Evolutionary conservation across 164 flowering plant genomes (phyloP).

Genomic region (Malania oleifera): DNA sequence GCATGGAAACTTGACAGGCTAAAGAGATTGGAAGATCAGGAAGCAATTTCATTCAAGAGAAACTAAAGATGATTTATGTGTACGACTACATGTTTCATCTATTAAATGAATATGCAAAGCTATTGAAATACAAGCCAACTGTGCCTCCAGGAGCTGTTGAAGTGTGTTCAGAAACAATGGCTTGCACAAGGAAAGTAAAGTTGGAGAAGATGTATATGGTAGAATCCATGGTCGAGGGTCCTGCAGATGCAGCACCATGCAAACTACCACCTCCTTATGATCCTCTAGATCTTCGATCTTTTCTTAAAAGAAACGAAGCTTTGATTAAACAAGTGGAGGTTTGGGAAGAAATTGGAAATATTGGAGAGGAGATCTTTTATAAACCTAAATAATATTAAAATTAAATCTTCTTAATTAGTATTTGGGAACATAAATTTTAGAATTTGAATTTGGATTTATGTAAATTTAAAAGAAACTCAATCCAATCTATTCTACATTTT

Average conservation of each 20-base stretch:
- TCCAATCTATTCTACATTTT: no score
- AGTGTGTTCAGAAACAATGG: slow-evolving; percentile 25
- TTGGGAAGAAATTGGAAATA: slow-evolving; percentile 15
- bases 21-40: slow-evolving; percentile 27
- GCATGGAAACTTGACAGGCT: slow-evolving; percentile 24
- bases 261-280: slow-evolving; percentile 17
- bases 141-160: slow-evolving; percentile 24
- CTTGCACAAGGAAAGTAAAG: slow-evolving; percentile 16
- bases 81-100: slow-evolving; percentile 38
- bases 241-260: slow-evolving; percentile 19
- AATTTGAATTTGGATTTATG: no score
- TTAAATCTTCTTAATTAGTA: no score
- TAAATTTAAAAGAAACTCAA: no score
- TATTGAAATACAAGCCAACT: slow-evolving; percentile 27
- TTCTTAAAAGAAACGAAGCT: slow-evolving; percentile 15
- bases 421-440: no score
- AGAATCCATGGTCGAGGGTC: slow-evolving; percentile 18
- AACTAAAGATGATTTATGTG: slow-evolving; percentile 24
- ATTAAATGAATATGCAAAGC: slow-evolving; percentile 27
- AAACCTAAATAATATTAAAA: no score
- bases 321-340: slow-evolving; percentile 17
- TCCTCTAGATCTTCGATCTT: slow-evolving; percentile 8
- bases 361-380: no score
- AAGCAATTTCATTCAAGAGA: slow-evolving; percentile 21
- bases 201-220: slow-evolving; percentile 12